phyloP scores from a whole-genome alignment of 2,329 filamentous ascomycete genomes.

The Calonectria hongkongensis region DNA sequence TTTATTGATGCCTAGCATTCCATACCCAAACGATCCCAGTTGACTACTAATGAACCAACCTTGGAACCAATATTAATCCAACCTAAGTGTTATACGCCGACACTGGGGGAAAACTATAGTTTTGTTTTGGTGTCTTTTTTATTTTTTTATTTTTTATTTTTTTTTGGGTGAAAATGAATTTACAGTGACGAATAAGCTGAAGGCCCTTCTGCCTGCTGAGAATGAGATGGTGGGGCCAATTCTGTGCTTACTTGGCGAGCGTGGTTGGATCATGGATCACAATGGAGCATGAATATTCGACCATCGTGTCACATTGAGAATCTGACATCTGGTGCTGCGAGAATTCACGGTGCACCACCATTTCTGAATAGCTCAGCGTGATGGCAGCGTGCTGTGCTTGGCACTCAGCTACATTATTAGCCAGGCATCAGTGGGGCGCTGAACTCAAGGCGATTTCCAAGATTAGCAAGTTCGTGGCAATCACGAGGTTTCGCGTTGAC shows the following conservation, averaged over 20 bases:
- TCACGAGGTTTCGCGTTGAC: conserved; percentile 53
- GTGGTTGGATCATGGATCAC: conserved; percentile 39
- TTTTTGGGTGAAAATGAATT: neutral
- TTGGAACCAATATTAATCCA: neutral
- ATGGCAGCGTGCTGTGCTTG: conserved; percentile 8
- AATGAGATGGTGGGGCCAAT: conserved; percentile 6
- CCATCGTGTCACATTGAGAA: conserved; percentile 18
- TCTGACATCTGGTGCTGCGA: neutral
- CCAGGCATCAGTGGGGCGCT: conserved; percentile 52
- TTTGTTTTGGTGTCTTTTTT: neutral
- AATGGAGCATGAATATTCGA: conserved; percentile 24
- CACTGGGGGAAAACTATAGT: neutral
- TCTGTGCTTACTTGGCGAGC: conserved; percentile 16
- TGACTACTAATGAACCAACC: too few relatives aligned
- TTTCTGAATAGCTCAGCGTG: conserved; percentile 38
- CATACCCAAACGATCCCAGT: too few relatives aligned
- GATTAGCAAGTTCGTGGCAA: conserved; percentile 24
- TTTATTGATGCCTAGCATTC: too few relatives aligned
- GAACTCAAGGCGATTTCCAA: conserved; percentile 13
- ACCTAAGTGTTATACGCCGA: neutral
- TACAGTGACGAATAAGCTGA: neutral
- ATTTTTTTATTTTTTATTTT: too few relatives aligned
- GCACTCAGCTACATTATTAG: conserved; percentile 1
- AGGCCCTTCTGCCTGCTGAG: conserved; percentile 42
- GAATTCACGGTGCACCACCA: conserved; percentile 47